These are phyloP conservation scores for Rhododendron kiyosumense DNA, from an alignment of 148 eudicot species.

Conservation along the genomic window DNA sequence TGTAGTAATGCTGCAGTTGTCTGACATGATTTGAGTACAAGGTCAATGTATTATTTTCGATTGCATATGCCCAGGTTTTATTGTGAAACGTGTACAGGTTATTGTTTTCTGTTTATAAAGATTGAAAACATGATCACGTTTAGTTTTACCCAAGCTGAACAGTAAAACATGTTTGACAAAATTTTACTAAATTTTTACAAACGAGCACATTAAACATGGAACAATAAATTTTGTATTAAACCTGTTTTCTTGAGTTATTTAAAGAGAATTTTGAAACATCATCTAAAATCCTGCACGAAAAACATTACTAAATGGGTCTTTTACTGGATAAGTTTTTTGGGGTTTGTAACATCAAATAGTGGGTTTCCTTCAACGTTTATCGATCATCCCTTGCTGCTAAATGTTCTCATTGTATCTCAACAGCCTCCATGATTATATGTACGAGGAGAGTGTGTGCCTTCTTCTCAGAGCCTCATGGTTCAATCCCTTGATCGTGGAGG, in stretches of 20 bases:
- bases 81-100: background rate
- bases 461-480: slow-evolving; percentile 85
- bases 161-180: background rate
- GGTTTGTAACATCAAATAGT: background rate
- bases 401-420: background rate
- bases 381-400: background rate
- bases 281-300: background rate
- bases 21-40: background rate
- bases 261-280: background rate
- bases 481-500: slow-evolving; percentile 56
- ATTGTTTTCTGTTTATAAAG: background rate
- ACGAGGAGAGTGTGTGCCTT: slow-evolving; percentile 81
- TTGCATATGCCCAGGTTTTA: background rate
- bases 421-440: slow-evolving; percentile 77
- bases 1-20: background rate
- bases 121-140: background rate
- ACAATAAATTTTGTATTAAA: background rate
- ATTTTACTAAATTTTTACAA: background rate
- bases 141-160: background rate
- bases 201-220: background rate
- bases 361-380: background rate
- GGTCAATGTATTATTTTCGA: background rate
- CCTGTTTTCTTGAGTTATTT: background rate
- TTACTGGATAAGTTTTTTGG: background rate
- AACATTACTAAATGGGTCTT: background rate